Base-by-base conservation (phyloP, 2,329 filamentous ascomycete species). In the Phyllosticta citrichinensis region DNA sequence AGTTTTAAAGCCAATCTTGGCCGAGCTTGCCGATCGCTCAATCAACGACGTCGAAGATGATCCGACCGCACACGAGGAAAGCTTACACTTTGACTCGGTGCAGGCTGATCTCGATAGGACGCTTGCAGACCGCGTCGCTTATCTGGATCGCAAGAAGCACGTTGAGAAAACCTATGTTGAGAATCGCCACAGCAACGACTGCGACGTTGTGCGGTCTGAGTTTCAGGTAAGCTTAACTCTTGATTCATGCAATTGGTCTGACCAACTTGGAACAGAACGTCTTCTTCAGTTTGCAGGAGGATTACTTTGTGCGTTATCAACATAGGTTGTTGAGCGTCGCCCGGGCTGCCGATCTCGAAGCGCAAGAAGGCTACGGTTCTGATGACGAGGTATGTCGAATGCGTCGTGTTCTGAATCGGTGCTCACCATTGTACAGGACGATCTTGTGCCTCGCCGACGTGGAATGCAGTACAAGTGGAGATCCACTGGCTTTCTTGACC, bases 21-120 rank as follows among this genome's bases (percentile, higher is more conserved):
- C 85, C 62, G 85, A 88, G 68, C 77, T 90, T 20, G 84, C 85
- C 19, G 81, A 83, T 58, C 79, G 83, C 35, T 81, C 77, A 57
- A 73, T 87, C 62, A 81, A 84, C 56, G 78, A 80, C 62, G 73
- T 88, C 62, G 76, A 83, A 63, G 75, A 80, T 56, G 78, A 84
- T 57, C 77, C 81, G 8, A 73, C 80, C 9, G 77, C 75, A 54
- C 77, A 85, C 72, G 79, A 81, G 68, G 71, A 80, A 64, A 79
- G 78, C 12, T 74, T 77, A 6, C 82, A 86, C 68, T 83, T 83
- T 70, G 65, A 74, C 10, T 70, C 75, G 19, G 73, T 87, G 60
- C 76, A 80, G 65, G 69, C 74, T 3, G 76, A 83, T 63, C 77
- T 90, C 12, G 74, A 81, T 61, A 66, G 75, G 33, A 75, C 77